These are phyloP conservation scores for Leccinellum albellum DNA, from an alignment of 768 basidiomycete genomes.

Conservation along the genomic window DNA sequence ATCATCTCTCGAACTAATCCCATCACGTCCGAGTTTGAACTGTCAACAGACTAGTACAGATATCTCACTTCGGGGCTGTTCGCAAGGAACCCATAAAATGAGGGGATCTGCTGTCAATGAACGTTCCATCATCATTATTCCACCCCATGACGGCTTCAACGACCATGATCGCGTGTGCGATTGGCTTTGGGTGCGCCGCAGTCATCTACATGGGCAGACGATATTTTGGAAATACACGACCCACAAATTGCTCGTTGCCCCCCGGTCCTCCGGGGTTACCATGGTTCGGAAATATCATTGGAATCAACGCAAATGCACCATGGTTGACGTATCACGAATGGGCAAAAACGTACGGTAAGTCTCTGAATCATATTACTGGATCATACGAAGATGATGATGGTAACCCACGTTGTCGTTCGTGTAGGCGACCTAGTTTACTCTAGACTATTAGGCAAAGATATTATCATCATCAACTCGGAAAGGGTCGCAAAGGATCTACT, in stretches of 20 bases:
- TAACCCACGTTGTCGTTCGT: neutral
- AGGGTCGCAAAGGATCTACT: neutral
- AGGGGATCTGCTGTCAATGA: neutral
- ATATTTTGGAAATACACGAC: neutral
- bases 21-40: too few species aligned
- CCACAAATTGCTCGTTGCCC: neutral
- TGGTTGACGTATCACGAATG: neutral
- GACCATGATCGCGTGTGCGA: neutral
- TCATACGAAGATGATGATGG: neutral
- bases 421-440: neutral
- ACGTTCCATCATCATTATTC: neutral
- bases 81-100: neutral
- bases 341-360: neutral
- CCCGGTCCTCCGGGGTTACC: neutral
- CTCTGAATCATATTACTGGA: neutral
- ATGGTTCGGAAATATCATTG: neutral
- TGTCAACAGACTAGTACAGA: too few species aligned
- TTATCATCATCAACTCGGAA: neutral
- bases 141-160: neutral
- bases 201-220: neutral
- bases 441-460: neutral
- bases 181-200: neutral
- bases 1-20: neutral
- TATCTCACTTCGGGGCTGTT: neutral
- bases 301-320: neutral